phyloP scores from a whole-genome alignment of 176 grass and related monocot species.

The Thinopyrum elongatum region DNA sequence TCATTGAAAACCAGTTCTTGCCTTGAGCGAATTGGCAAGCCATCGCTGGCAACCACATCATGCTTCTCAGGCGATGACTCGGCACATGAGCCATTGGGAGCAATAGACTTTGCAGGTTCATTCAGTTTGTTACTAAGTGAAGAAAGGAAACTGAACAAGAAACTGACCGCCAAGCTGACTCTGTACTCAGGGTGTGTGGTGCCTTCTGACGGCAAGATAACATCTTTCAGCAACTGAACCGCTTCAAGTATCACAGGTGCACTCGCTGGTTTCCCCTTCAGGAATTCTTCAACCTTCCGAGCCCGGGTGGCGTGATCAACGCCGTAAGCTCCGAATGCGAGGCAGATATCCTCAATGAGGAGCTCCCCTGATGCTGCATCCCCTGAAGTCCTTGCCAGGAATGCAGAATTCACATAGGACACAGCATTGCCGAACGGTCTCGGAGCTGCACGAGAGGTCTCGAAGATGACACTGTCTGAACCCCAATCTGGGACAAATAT shows the following conservation, averaged over 20 bases:
- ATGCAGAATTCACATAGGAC: constrained; percentile 79
- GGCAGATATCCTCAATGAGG: constrained; percentile 52
- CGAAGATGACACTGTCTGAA: constrained; percentile 54
- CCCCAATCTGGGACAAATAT: constrained; percentile 60
- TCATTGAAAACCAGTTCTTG: constrained; percentile 56
- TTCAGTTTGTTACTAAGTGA: constrained; percentile 38
- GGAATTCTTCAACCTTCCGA: constrained; percentile 66
- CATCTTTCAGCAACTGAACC: constrained; percentile 46
- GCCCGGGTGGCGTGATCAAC: constrained; percentile 59
- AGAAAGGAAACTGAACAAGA: constrained; percentile 74
- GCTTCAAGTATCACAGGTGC: constrained; percentile 59
- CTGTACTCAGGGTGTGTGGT: constrained; percentile 68
- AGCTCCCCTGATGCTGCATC: constrained; percentile 39
- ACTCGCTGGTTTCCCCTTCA: constrained; percentile 60
- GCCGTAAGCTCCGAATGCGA: constrained; percentile 75
- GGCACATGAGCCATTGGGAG: not conserved
- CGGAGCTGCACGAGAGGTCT: constrained; percentile 76
- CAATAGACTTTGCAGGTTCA: constrained; percentile 15
- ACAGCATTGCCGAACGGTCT: constrained; percentile 85
- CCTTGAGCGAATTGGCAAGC: constrained; percentile 52
- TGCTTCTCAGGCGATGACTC: not conserved
- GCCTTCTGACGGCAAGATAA: constrained; percentile 54
- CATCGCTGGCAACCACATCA: not conserved
- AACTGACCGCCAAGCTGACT: constrained; percentile 65
- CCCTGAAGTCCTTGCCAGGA: constrained; percentile 53